A percentile compares a stretch with the other conserved stretches of the same genome.
Evolutionary conservation across 129 eudicot species (phyloP).

Genomic region (Centaurea solstitialis): DNA sequence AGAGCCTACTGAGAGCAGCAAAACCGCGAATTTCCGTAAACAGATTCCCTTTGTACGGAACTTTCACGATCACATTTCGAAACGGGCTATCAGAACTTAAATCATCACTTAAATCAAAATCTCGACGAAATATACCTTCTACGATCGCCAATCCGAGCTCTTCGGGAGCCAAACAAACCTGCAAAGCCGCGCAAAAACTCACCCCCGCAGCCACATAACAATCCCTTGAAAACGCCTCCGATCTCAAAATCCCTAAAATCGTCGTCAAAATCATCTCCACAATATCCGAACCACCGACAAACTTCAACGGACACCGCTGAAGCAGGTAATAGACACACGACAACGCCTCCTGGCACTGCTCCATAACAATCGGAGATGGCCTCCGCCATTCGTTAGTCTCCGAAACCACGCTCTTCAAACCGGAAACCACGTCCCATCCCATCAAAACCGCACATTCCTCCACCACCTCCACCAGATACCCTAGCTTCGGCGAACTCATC

Average conservation of each 20-base stretch:
- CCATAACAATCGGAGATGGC: conserved; percentile 94
- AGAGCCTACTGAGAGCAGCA: conserved; percentile 75
- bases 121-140: conserved; percentile 56
- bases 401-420: conserved; percentile 53
- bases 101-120: conserved; percentile 18
- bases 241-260: conserved; percentile 60
- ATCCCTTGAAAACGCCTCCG: conserved; percentile 83
- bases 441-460: conserved; percentile 82
- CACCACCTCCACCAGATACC: conserved; percentile 80
- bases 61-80: conserved; percentile 30
- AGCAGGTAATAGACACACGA: conserved; percentile 95
- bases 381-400: conserved; percentile 61
- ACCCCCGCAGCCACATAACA: conserved; percentile 99
- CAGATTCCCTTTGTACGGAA: conserved; percentile 64
- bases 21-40: conserved; percentile 49
- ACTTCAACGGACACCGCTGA: conserved; percentile 76
- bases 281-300: conserved; percentile 28
- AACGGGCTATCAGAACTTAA: conserved; percentile 19
- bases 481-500: conserved; percentile 94
- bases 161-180: conserved; percentile 62
- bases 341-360: conserved; percentile 93
- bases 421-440: conserved; percentile 67
- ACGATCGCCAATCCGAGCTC: conserved; percentile 82
- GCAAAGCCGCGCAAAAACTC: conserved; percentile 89
- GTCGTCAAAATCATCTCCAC: conserved; percentile 56